These are phyloP conservation scores for Panicum hallii DNA, from an alignment of 202 grass and related monocot species.

Conservation along the genomic window DNA sequence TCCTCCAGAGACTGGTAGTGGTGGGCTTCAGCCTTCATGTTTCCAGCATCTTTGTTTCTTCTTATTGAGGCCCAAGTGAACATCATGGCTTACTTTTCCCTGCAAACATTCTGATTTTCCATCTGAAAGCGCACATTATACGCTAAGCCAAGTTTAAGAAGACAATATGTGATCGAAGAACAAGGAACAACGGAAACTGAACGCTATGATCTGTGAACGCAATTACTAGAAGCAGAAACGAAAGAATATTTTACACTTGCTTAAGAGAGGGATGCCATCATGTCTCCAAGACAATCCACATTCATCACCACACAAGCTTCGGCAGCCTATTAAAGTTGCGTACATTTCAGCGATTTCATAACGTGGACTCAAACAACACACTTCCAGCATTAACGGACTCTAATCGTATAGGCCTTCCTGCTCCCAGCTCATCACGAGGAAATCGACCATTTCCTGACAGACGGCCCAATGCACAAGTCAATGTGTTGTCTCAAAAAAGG, in stretches of 20 bases:
- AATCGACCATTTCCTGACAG: conserved; percentile 81
- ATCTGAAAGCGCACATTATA: background rate
- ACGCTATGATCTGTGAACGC: background rate
- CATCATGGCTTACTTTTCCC: background rate
- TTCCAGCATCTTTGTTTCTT: background rate
- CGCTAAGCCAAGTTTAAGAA: background rate
- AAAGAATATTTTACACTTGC: conserved; percentile 48
- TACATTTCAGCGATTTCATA: conserved; percentile 27
- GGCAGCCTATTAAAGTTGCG: background rate
- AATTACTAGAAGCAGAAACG: background rate
- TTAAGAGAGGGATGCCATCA: conserved; percentile 39
- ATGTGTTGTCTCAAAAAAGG: background rate
- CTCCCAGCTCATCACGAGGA: conserved; percentile 77
- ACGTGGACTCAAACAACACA: background rate
- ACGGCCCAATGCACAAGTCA: conserved; percentile 29
- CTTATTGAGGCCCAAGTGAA: background rate
- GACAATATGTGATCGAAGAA: background rate
- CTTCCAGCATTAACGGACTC: conserved; percentile 25
- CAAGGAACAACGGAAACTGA: background rate
- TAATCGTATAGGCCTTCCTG: conserved; percentile 84
- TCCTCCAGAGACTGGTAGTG: background rate
- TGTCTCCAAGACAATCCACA: conserved; percentile 36
- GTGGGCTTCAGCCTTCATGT: too few species aligned
- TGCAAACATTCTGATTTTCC: background rate
- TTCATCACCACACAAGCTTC: conserved; percentile 47